Evolutionary conservation across 257 asterid genomes (phyloP).

Genomic region (Capsicum rhomboideum): DNA sequence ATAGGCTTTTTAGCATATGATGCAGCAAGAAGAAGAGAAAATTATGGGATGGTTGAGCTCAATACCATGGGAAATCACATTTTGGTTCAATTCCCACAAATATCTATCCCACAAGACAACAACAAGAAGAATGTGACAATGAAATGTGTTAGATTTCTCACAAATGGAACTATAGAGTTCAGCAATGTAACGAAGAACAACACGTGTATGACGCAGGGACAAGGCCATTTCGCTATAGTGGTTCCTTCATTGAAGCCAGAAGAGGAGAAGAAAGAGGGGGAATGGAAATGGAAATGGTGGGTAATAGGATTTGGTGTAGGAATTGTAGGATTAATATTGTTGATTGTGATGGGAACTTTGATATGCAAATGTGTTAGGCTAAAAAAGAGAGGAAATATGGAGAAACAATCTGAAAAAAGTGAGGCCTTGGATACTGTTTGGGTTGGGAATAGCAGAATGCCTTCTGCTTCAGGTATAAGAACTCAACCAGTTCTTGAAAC

Average conservation of each 20-base stretch:
- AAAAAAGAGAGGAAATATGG: conserved; percentile 40
- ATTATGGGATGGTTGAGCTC: conserved; percentile 25
- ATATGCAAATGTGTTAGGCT: conserved; percentile 16
- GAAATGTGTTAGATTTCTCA: conserved; percentile 50
- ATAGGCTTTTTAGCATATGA: conserved; percentile 57
- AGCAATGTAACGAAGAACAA: conserved; percentile 26
- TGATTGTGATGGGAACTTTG: conserved; percentile 15
- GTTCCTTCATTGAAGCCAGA: conserved; percentile 21
- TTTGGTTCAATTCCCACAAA: conserved; percentile 30
- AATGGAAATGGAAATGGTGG: conserved; percentile 48
- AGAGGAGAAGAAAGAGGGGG: not conserved
- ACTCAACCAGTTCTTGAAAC: conserved; percentile 74
- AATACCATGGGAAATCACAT: conserved; percentile 21
- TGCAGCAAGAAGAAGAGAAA: conserved; percentile 13
- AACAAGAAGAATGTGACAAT: not conserved
- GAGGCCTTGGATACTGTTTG: conserved; percentile 55
- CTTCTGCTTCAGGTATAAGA: conserved; percentile 64
- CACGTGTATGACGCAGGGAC: conserved; percentile 30
- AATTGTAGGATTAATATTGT: conserved; percentile 27
- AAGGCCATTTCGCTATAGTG: conserved; percentile 65
- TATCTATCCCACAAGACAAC: not conserved
- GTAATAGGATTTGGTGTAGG: conserved; percentile 51
- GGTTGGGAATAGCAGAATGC: conserved; percentile 84
- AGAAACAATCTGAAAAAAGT: conserved; percentile 48
- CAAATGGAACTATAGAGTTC: conserved; percentile 38